Base-by-base conservation (phyloP, 2,329 filamentous ascomycete genomes). In the Alternaria atra region DNA sequence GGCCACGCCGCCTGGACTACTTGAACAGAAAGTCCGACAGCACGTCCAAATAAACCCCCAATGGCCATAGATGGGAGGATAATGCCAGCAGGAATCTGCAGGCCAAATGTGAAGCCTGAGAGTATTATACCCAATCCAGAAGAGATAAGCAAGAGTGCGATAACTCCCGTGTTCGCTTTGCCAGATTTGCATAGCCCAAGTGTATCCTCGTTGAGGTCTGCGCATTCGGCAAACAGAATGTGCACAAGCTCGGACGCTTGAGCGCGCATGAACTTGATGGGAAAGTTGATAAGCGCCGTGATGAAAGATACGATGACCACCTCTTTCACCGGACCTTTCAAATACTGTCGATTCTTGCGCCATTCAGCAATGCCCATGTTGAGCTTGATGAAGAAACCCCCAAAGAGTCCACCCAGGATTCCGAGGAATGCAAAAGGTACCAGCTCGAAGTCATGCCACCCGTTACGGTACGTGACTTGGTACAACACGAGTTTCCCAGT, bases 11-110 rank as follows among this genome's bases (percentile, higher is more conserved):
- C 85, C 70, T 97, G 93, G 88, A 92, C 92, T 39, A 97, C 91
- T 77, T 97, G 91, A 80, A 98, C 89, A 61, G 94, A 84, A 66
- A 97, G 93, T 37, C 95, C 95, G 17, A 98, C 84, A 12, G 94
- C 93, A 39, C 95, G 91, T 25, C 95, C 95, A 55, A 91, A 92
- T 6, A 98, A 85, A 9, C 94, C 95, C 29, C 95, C 95, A 59
- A 99, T 94, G 44, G 94, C 93, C 88, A 99, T 95, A 12, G 94
- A 97, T 1, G 95, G 95, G 2, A 99, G 86, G 61, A 99, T 93
- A 66, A 99, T 97, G 46, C 95, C 95, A 2, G 95, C 94, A 8
- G 95, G 95, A 51, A 99, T 93, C 70, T 97, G 92, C 6, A 98
- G 86, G 43, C 95, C 95, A 75, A 99, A 99, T 0, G 94, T 98